A percentile compares a stretch with the other conserved stretches of the same genome.
phyloP scores from a whole-genome alignment of 2,329 filamentous ascomycete species.

The Verruconis gallopava region DNA sequence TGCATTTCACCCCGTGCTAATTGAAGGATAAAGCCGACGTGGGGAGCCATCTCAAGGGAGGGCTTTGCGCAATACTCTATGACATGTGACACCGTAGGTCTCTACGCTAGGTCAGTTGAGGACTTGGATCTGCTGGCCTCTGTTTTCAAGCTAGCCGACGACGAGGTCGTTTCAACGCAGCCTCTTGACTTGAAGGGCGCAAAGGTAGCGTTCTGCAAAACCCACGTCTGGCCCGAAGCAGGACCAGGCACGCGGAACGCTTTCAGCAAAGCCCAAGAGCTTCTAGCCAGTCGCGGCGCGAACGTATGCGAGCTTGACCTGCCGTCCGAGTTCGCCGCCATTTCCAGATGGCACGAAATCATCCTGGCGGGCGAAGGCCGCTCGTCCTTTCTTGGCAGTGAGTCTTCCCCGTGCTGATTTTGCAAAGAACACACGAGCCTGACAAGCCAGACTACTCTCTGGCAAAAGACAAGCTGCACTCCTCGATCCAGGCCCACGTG shows the following conservation, averaged over 20 bases:
- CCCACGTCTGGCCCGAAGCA: conserved; percentile 36
- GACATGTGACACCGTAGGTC: conserved; percentile 48
- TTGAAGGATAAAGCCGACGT: conserved; percentile 58
- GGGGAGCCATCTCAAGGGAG: conserved; percentile 49
- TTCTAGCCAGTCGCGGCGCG: conserved; percentile 36
- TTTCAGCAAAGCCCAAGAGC: conserved; percentile 20
- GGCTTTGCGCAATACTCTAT: conserved; percentile 47
- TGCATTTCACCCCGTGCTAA: too few relatives aligned
- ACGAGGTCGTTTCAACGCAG: conserved; percentile 24
- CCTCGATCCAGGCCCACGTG: conserved; percentile 36
- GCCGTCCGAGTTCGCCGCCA: conserved; percentile 33
- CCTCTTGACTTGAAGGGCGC: conserved; percentile 34
- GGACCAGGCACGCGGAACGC: conserved; percentile 25
- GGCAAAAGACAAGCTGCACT: conserved; percentile 35
- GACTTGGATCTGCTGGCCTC: conserved; percentile 46
- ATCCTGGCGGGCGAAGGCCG: conserved; percentile 41
- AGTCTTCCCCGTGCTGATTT: too few relatives aligned
- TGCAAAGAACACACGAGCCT: too few relatives aligned
- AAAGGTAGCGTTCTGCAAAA: conserved; percentile 43
- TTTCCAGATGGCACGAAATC: conserved; percentile 40
- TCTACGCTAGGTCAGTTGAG: conserved; percentile 44
- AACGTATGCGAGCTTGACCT: conserved; percentile 43
- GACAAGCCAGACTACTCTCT: conserved; percentile 39
- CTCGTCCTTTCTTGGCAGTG: too few relatives aligned
- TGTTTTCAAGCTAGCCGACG: conserved; percentile 42